Evolutionary conservation across 1,284 basidiomycete species (phyloP).

Genomic region (Boletus semigastroideus): DNA sequence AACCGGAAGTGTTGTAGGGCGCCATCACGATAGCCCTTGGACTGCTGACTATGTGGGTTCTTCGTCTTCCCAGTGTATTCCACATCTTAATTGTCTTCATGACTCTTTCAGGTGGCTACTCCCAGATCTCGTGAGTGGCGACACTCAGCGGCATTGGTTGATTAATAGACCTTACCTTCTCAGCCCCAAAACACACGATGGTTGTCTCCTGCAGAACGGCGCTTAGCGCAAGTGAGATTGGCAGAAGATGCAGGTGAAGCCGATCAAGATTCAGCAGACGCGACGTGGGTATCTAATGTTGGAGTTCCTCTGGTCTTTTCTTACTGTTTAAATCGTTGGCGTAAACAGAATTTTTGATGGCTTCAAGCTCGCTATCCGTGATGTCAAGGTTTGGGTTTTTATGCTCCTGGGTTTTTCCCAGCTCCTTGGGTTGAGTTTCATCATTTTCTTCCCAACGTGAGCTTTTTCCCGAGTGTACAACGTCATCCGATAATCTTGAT

Average conservation of each 20-base stretch:
- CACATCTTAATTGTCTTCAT: neutral
- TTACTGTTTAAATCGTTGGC: neutral
- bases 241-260: constrained; percentile 7
- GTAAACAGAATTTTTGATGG: constrained; percentile 48
- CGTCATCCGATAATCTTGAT: neutral
- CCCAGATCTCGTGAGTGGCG: constrained; percentile 1
- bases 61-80: neutral
- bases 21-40: constrained; percentile 56
- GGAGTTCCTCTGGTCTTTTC: neutral
- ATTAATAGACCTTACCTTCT: neutral
- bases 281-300: constrained; percentile 44
- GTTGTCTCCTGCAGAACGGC: constrained; percentile 6
- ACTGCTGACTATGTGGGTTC: constrained; percentile 50
- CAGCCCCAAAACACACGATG: constrained; percentile 5
- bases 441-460: constrained; percentile 74
- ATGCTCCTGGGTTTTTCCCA: constrained; percentile 52
- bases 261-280: constrained; percentile 35
- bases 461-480: constrained; percentile 17
- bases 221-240: constrained; percentile 1
- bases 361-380: constrained; percentile 57
- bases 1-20: constrained; percentile 35
- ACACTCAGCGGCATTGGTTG: neutral
- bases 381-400: constrained; percentile 62
- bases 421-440: constrained; percentile 65
- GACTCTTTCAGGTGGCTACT: constrained; percentile 43